Evolutionary conservation across 495 filamentous ascomycete species (phyloP).

Genomic region (Talaromyces adpressus): DNA sequence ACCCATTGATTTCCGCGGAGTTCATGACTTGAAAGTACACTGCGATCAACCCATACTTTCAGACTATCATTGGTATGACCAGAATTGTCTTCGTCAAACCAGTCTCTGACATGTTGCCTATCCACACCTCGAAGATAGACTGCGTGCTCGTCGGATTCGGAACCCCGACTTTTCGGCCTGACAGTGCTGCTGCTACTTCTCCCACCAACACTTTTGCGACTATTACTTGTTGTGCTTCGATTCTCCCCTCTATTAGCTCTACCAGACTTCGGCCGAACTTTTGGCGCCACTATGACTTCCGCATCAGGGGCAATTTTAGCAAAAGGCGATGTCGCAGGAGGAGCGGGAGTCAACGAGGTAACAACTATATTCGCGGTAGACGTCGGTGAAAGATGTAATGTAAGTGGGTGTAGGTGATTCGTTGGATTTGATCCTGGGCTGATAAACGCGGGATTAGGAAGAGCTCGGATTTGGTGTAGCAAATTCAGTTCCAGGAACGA

Average conservation of each 20-base stretch:
- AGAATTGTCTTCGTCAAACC: conserved; percentile 58
- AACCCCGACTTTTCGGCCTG: conserved; percentile 48
- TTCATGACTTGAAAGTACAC: conserved; percentile 57
- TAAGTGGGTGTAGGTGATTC: conserved; percentile 66
- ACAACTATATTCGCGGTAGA: conserved; percentile 89
- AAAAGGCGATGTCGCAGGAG: conserved; percentile 62
- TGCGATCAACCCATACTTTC: conserved; percentile 76
- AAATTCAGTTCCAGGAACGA: conserved; percentile 92
- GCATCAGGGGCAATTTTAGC: conserved; percentile 90
- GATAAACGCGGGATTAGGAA: conserved; percentile 73
- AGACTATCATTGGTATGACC: conserved; percentile 53
- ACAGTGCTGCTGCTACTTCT: conserved; percentile 66
- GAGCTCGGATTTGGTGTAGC: conserved; percentile 82
- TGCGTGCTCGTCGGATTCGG: conserved; percentile 52
- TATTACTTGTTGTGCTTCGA: conserved; percentile 62
- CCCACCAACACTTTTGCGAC: conserved; percentile 63
- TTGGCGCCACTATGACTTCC: conserved; percentile 94
- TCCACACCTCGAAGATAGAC: conserved; percentile 76
- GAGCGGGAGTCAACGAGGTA: conserved; percentile 68
- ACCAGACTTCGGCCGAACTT: conserved; percentile 56
- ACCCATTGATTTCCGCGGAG: conserved; percentile 69
- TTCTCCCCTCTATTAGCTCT: conserved; percentile 50
- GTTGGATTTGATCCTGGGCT: conserved; percentile 32
- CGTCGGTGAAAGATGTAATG: conserved; percentile 88
- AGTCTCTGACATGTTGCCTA: conserved; percentile 54